phyloP scores from a whole-genome alignment of 768 basidiomycete species.

The Auriscalpium orientale region DNA sequence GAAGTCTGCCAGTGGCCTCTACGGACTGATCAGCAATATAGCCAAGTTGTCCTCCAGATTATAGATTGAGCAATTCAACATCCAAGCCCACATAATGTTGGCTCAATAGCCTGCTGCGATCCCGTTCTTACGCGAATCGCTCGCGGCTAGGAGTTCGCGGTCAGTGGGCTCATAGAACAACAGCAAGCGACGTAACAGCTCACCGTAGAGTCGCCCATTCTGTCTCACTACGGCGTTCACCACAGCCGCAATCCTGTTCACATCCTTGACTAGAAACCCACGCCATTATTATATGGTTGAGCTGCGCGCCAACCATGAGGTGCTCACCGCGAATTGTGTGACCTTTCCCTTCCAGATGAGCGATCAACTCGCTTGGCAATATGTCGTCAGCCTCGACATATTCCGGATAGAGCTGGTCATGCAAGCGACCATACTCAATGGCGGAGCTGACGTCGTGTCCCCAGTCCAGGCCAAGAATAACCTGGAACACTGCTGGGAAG shows the following conservation, averaged over 20 bases:
- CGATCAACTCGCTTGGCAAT: constrained; percentile 49
- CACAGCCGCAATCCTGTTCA: constrained; percentile 67
- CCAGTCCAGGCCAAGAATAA: constrained; percentile 72
- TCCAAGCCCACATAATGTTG: not conserved
- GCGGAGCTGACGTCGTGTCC: constrained; percentile 74
- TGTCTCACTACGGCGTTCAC: constrained; percentile 57
- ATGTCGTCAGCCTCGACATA: constrained; percentile 52
- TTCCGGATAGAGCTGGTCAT: constrained; percentile 78
- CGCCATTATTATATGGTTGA: not conserved
- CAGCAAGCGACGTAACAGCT: constrained; percentile 16
- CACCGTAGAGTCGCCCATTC: constrained; percentile 58
- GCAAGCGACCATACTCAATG: constrained; percentile 78
- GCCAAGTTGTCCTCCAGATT: no score
- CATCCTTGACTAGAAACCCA: constrained; percentile 42
- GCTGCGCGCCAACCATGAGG: not conserved
- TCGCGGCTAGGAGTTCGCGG: constrained; percentile 49
- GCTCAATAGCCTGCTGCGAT: constrained; percentile 75
- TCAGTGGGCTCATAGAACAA: not conserved
- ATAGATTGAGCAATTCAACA: not conserved
- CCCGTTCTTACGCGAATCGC: constrained; percentile 91
- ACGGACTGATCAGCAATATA: no score
- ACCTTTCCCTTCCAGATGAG: constrained; percentile 49
- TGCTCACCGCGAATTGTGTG: constrained; percentile 63
- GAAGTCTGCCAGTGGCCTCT: no score
- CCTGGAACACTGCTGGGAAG: constrained; percentile 72